phyloP scores from a whole-genome alignment of 1,284 basidiomycete genomes.

The Puccinia novopanici region DNA sequence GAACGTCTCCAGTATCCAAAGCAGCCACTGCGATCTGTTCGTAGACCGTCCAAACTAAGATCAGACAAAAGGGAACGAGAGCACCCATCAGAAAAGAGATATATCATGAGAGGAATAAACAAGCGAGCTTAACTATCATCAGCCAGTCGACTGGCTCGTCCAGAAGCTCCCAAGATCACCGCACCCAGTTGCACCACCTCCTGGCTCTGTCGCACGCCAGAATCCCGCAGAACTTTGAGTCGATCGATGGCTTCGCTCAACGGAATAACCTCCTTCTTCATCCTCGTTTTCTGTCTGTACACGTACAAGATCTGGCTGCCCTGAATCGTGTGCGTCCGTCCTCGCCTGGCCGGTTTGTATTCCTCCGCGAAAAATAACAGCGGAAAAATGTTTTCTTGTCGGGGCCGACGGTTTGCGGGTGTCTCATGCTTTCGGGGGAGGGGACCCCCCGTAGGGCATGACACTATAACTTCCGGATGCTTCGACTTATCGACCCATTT shows the following conservation, averaged over 20 bases:
- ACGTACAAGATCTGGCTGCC: too few relatives aligned
- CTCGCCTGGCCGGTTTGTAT: too few relatives aligned
- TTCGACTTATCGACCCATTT: too few relatives aligned
- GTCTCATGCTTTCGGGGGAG: too few relatives aligned
- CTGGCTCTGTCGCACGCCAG: conserved; percentile 18
- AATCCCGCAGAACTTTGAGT: conserved; percentile 31
- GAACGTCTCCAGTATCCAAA: conserved; percentile 74
- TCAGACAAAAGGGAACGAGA: background rate
- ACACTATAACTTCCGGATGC: too few relatives aligned
- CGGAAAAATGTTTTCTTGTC: too few relatives aligned
- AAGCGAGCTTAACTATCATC: conserved; percentile 21
- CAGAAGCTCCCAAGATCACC: conserved; percentile 16
- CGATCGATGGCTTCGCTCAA: conserved; percentile 15
- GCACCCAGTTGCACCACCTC: conserved; percentile 29
- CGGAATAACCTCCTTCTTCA: conserved; percentile 5
- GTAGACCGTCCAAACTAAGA: conserved; percentile 70
- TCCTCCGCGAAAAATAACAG: too few relatives aligned
- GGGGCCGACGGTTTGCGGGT: too few relatives aligned
- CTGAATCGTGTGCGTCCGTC: too few relatives aligned
- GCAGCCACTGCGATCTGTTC: conserved; percentile 87
- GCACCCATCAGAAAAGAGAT: background rate
- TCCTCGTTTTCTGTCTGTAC: too few relatives aligned
- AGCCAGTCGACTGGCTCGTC: conserved; percentile 18
- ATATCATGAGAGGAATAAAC: background rate
- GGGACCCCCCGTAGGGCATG: too few relatives aligned